A percentile compares a stretch with the other conserved stretches of the same genome.
Evolutionary conservation across 371 early-diverging fungal species (phyloP).

Genomic region (Vairimorpha necatrix): DNA sequence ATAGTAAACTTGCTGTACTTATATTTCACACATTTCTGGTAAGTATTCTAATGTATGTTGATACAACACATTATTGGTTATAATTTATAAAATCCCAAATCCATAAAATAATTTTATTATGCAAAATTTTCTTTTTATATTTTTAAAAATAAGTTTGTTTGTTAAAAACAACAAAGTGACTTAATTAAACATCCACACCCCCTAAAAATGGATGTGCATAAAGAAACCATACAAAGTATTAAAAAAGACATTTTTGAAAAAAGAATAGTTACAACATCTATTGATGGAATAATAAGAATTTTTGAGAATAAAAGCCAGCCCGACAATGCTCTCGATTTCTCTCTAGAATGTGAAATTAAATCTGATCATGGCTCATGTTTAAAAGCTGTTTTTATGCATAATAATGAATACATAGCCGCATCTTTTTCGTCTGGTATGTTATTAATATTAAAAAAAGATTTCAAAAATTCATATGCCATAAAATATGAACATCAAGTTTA

Average conservation of each 20-base stretch:
- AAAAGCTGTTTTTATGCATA: slow-evolving; percentile 41
- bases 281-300: slow-evolving; percentile 41
- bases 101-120: no score
- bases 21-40: no score
- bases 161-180: no score
- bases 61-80: no score
- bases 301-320: slow-evolving; percentile 11
- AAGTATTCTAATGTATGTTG: no score
- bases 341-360: slow-evolving; percentile 10
- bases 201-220: slow-evolving; percentile 41
- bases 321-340: background rate
- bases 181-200: no score
- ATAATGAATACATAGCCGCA: slow-evolving; percentile 51
- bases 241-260: slow-evolving; percentile 44
- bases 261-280: slow-evolving; percentile 27
- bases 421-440: slow-evolving; percentile 54
- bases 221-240: slow-evolving; percentile 41
- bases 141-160: no score
- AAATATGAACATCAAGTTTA: slow-evolving; percentile 51
- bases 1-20: no score
- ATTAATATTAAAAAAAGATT: slow-evolving; percentile 50
- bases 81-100: no score
- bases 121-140: no score
- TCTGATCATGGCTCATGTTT: slow-evolving; percentile 31
- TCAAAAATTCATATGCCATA: slow-evolving; percentile 26